Conservation (phyloP, 495 filamentous ascomycete genomes). For the Aspergillus indologenus region DNA sequence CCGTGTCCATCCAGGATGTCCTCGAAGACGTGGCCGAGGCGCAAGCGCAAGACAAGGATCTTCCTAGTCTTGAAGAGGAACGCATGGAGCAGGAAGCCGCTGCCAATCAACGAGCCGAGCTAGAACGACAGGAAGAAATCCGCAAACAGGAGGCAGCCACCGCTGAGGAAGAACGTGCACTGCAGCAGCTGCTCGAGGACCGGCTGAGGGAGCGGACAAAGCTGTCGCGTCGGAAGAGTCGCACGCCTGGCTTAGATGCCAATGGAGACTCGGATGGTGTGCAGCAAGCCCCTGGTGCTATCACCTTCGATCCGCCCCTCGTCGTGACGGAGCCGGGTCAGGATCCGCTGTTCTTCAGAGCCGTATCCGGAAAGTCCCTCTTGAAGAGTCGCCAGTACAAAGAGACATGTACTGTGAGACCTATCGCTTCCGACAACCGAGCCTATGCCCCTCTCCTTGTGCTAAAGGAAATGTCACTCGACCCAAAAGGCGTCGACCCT, state of each 20-base stretch:
- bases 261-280: constrained; percentile 29
- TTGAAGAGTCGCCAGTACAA: constrained; percentile 54
- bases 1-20: constrained; percentile 77
- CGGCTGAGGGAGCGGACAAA: constrained; percentile 57
- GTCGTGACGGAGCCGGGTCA: constrained; percentile 56
- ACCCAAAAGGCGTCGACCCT: constrained; percentile 38
- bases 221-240: constrained; percentile 37
- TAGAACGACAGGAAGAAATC: constrained; percentile 50
- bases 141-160: constrained; percentile 54
- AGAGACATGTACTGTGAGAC: constrained; percentile 65
- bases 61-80: constrained; percentile 89
- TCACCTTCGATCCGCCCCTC: constrained; percentile 71
- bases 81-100: constrained; percentile 66
- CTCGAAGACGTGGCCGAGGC: constrained; percentile 80
- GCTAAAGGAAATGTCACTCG: constrained; percentile 56
- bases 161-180: constrained; percentile 68
- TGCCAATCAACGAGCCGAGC: constrained; percentile 51
- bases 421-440: constrained; percentile 51
- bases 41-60: constrained; percentile 63
- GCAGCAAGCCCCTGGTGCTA: constrained; percentile 41
- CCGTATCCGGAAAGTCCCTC: constrained; percentile 61
- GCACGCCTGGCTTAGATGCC: constrained; percentile 34
- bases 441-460: constrained; percentile 57
- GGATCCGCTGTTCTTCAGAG: constrained; percentile 56
- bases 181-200: constrained; percentile 73